Percentiles rank a stretch among this genome's conserved stretches.
phyloP scores from a whole-genome alignment of 2,329 filamentous ascomycete species.

The Penicillium sp. region DNA sequence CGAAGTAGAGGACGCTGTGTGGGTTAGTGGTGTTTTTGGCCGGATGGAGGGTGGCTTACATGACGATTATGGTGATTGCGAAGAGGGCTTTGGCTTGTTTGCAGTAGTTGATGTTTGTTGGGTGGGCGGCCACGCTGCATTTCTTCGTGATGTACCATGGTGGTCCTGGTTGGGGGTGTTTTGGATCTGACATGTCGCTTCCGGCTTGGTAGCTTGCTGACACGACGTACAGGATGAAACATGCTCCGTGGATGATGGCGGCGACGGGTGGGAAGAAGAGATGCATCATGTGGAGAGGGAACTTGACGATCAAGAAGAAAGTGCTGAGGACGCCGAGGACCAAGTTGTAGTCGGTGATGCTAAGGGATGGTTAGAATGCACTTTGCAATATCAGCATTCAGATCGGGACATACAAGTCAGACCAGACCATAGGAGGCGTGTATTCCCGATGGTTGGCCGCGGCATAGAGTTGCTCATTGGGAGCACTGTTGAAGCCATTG shows the following conservation, averaged over 20 bases:
- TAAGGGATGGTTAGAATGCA: conserved; percentile 28
- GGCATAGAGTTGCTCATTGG: conserved; percentile 52
- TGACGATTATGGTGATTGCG: conserved; percentile 51
- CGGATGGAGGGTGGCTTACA: conserved; percentile 36
- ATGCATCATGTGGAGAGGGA: conserved; percentile 51
- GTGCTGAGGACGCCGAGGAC: conserved; percentile 56
- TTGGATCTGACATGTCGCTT: conserved; percentile 54
- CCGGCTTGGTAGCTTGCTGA: conserved; percentile 52
- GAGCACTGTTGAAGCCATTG: conserved; percentile 58
- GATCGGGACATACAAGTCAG: conserved; percentile 48
- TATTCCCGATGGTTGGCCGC: conserved; percentile 55
- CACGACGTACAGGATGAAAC: conserved; percentile 51
- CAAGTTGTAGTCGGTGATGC: conserved; percentile 56
- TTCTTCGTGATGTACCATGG: conserved; percentile 61
- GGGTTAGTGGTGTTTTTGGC: conserved; percentile 4
- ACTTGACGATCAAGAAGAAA: conserved; percentile 57
- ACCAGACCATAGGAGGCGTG: conserved; percentile 54
- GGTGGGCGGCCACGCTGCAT: conserved; percentile 48
- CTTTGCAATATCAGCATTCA: not conserved
- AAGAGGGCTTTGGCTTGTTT: conserved; percentile 56
- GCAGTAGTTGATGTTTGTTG: conserved; percentile 50
- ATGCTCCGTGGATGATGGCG: conserved; percentile 46
- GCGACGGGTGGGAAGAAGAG: conserved; percentile 54
- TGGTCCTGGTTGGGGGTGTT: conserved; percentile 49
- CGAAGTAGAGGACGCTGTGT: conserved; percentile 47